A percentile compares a stretch with the other conserved stretches of the same genome.
phyloP scores from a whole-genome alignment of 2,329 filamentous ascomycete genomes.

The Neoascochyta sp. region DNA sequence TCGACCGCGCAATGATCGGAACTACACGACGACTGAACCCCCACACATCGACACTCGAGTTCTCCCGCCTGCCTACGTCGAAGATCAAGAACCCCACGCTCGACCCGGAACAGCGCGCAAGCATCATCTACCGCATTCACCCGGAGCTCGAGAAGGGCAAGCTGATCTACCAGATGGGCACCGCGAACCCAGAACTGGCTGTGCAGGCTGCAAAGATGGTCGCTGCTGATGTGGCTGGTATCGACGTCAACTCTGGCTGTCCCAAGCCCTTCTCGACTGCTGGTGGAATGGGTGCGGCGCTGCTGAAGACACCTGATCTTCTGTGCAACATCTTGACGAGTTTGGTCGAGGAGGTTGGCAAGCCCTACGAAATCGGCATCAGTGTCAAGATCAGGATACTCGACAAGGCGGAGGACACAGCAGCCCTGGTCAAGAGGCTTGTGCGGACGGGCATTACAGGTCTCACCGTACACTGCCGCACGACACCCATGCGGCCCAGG shows the following conservation, averaged over 20 bases:
- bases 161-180: conserved; percentile 90
- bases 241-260: conserved; percentile 97
- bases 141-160: conserved; percentile 69
- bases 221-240: conserved; percentile 82
- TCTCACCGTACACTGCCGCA: conserved; percentile 91
- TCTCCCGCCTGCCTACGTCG: conserved; percentile 71
- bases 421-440: conserved; percentile 70
- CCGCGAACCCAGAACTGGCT: conserved; percentile 74
- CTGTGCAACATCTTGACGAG: conserved; percentile 79
- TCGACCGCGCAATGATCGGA: conserved; percentile 89
- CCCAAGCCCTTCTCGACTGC: conserved; percentile 93
- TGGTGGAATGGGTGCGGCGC: conserved; percentile 92
- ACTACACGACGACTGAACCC: conserved; percentile 74
- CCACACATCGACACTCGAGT: conserved; percentile 76
- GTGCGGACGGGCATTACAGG: conserved; percentile 87
- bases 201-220: conserved; percentile 81
- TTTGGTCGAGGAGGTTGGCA: conserved; percentile 72
- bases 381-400: conserved; percentile 95
- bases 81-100: conserved; percentile 58
- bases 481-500: conserved; percentile 88
- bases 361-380: conserved; percentile 81
- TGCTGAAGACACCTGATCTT: conserved; percentile 79
- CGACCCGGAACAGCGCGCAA: conserved; percentile 53
- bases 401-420: conserved; percentile 70
- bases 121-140: conserved; percentile 79